Conservation (phyloP, 2,329 filamentous ascomycete genomes). For the Coleophoma eucalyptorum region DNA sequence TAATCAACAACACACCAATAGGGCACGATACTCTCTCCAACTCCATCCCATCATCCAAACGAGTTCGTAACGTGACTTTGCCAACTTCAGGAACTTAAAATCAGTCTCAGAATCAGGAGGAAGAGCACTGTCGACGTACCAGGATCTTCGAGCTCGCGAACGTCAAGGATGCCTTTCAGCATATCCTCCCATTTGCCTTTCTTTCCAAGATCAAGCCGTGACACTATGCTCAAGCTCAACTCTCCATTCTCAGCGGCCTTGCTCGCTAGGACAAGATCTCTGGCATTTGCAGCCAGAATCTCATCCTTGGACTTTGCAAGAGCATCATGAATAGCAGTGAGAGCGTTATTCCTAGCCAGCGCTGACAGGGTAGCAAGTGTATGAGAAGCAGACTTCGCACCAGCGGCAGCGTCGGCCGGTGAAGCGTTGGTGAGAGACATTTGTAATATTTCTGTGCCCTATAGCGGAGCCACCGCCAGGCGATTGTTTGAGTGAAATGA, state of each 20-base stretch:
- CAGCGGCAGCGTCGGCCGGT: constrained; percentile 70
- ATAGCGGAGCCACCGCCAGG: too few species aligned
- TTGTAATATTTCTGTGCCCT: neutral
- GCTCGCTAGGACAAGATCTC: constrained; percentile 72
- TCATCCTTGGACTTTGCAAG: constrained; percentile 64
- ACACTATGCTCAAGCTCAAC: constrained; percentile 78
- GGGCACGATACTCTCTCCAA: constrained; percentile 89
- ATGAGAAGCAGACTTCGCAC: constrained; percentile 79
- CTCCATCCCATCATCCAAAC: constrained; percentile 79
- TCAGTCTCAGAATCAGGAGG: too few species aligned
- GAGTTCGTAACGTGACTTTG: constrained; percentile 76
- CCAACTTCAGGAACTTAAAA: constrained; percentile 55
- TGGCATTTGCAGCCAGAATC: constrained; percentile 83
- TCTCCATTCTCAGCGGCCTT: constrained; percentile 71
- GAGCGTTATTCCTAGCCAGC: constrained; percentile 74
- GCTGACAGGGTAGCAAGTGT: constrained; percentile 76
- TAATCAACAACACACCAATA: constrained; percentile 96
- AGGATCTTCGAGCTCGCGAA: constrained; percentile 79
- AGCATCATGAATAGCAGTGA: constrained; percentile 79
- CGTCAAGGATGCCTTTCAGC: constrained; percentile 90
- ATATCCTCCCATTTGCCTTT: constrained; percentile 96
- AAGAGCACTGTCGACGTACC: constrained; percentile 41
- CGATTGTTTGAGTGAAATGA: too few species aligned
- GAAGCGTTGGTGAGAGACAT: constrained; percentile 92
- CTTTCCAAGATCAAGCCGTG: constrained; percentile 80